Evolutionary conservation across 768 basidiomycete species (phyloP).

Genomic region (Hemileccinum impolitum): DNA sequence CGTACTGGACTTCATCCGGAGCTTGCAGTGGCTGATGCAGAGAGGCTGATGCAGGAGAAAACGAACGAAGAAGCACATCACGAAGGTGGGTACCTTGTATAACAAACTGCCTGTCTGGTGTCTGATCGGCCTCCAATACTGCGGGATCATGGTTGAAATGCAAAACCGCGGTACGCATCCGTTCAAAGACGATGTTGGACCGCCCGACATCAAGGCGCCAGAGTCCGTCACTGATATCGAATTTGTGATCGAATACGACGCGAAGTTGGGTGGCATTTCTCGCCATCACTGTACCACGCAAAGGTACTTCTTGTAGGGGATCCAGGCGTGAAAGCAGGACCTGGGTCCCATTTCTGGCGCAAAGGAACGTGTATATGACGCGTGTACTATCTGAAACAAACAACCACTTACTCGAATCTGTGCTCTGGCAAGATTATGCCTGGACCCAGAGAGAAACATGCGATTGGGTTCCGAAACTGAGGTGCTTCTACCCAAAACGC

Average conservation of each 20-base stretch:
- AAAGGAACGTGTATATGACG: constrained; percentile 2
- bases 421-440: constrained; percentile 62
- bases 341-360: constrained; percentile 62
- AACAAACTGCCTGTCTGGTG: constrained; percentile 45
- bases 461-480: constrained; percentile 62
- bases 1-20: constrained; percentile 38
- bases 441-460: constrained; percentile 61
- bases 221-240: constrained; percentile 39
- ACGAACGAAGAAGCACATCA: constrained; percentile 63
- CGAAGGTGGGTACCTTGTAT: constrained; percentile 71
- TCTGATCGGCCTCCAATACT: constrained; percentile 33
- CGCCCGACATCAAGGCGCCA: constrained; percentile 75
- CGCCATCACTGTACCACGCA: constrained; percentile 54
- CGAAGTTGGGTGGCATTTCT: constrained; percentile 50
- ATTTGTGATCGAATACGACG: constrained; percentile 54
- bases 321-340: constrained; percentile 62
- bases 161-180: constrained; percentile 67
- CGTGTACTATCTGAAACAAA: not conserved
- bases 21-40: constrained; percentile 34
- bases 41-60: constrained; percentile 33
- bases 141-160: constrained; percentile 54
- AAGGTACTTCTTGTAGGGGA: constrained; percentile 53
- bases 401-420: constrained; percentile 59
- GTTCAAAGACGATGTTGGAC: constrained; percentile 60
- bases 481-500: constrained; percentile 69